phyloP scores from a whole-genome alignment of 2,329 filamentous ascomycete species.

The Exophiala lecanii-corni region DNA sequence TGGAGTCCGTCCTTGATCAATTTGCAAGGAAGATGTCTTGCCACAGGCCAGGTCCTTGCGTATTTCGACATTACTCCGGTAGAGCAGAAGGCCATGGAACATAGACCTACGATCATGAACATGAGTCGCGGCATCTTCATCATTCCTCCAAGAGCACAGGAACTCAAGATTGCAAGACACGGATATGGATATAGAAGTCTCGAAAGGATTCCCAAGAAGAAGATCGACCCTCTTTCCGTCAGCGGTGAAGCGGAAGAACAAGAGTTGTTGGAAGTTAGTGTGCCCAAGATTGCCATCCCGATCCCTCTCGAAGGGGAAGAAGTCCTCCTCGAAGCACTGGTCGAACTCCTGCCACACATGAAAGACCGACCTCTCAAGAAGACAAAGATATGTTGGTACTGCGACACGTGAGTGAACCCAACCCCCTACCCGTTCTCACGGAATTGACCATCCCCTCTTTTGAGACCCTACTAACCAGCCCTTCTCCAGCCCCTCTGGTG shows the following conservation, averaged over 20 bases:
- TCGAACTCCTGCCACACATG: conserved; percentile 51
- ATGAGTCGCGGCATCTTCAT: conserved; percentile 49
- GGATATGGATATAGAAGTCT: conserved; percentile 56
- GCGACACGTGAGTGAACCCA: conserved; percentile 58
- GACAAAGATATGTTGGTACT: conserved; percentile 70
- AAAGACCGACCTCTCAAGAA: conserved; percentile 56
- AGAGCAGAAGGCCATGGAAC: conserved; percentile 62
- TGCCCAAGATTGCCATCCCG: conserved; percentile 35
- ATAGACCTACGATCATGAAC: conserved; percentile 60
- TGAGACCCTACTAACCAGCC: too few species aligned
- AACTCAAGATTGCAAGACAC: conserved; percentile 65
- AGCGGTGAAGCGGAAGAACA: conserved; percentile 6
- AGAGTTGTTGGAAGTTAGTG: conserved; percentile 30
- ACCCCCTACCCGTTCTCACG: too few species aligned
- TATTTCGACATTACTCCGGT: conserved; percentile 70
- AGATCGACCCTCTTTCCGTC: conserved; percentile 7
- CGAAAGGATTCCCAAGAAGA: conserved; percentile 10
- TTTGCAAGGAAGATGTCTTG: conserved; percentile 67
- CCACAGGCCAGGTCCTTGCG: conserved; percentile 75
- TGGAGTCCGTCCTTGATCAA: conserved; percentile 80
- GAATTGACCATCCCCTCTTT: too few species aligned
- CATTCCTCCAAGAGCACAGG: conserved; percentile 48
- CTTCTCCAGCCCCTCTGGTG: conserved; percentile 52
- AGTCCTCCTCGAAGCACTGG: conserved; percentile 58
- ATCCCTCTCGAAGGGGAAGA: conserved; percentile 54